Evolutionary conservation across 2,329 filamentous ascomycete genomes (phyloP).

Genomic region (Botrytis hyacinthi): DNA sequence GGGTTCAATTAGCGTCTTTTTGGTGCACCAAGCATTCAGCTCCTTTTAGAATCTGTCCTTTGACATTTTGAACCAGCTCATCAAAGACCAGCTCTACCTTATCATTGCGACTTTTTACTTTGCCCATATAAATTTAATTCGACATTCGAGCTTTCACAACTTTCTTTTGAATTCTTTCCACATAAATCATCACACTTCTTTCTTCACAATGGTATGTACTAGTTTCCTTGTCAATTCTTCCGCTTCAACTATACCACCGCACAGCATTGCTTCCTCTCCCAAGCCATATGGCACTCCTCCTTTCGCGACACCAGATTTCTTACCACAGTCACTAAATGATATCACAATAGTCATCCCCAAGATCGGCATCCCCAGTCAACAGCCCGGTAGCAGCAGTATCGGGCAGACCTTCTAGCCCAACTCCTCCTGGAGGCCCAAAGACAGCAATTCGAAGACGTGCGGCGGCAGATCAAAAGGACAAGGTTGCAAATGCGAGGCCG

Average conservation of each 20-base stretch:
- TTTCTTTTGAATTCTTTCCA: neutral
- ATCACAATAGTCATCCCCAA: slow-evolving; percentile 38
- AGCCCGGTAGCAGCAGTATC: slow-evolving; percentile 48
- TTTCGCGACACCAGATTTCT: neutral
- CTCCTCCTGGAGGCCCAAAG: slow-evolving; percentile 88
- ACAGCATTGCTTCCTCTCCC: neutral
- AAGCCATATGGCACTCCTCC: neutral
- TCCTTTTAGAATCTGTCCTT: slow-evolving; percentile 23
- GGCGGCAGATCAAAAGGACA: slow-evolving; percentile 95
- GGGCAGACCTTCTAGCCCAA: slow-evolving; percentile 77
- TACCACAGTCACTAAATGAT: neutral
- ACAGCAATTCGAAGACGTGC: slow-evolving; percentile 94
- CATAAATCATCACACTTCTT: neutral
- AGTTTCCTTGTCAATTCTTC: neutral
- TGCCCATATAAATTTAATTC: neutral
- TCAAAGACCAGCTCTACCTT: slow-evolving; percentile 11
- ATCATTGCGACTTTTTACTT: neutral
- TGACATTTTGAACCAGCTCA: slow-evolving; percentile 20
- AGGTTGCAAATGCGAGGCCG: slow-evolving; percentile 88
- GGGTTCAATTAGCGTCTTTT: slow-evolving; percentile 19
- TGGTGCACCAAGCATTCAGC: slow-evolving; percentile 10
- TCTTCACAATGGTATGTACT: slow-evolving; percentile 17
- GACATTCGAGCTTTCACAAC: neutral
- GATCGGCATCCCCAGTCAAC: slow-evolving; percentile 56
- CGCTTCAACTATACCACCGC: neutral